phyloP scores from a whole-genome alignment of 176 grass and related monocot species.

The Oryza australiensis region DNA sequence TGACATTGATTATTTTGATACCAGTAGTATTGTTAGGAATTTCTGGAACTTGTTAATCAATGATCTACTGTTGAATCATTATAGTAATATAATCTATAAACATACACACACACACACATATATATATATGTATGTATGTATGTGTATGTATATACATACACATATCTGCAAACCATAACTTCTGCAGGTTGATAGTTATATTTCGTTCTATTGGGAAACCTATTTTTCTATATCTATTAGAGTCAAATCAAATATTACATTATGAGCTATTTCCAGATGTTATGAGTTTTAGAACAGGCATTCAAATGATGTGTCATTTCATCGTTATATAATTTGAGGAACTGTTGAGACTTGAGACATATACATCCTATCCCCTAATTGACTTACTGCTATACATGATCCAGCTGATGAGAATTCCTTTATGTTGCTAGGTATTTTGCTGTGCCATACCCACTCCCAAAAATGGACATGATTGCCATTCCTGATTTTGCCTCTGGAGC shows the following conservation, averaged over 20 bases:
- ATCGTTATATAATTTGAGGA: conserved; percentile 11
- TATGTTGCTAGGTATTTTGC: conserved; percentile 74
- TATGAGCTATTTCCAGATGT: neutral
- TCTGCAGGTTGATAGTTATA: neutral
- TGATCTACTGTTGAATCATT: conserved; percentile 12
- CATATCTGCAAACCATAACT: conserved; percentile 8
- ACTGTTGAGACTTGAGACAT: conserved; percentile 20
- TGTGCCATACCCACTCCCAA: conserved; percentile 82
- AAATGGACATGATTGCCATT: conserved; percentile 98
- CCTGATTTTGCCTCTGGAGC: conserved; percentile 81
- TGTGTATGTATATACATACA: neutral
- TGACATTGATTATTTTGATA: conserved; percentile 3
- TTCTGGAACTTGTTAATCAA: neutral
- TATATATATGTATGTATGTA: no score
- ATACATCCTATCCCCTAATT: neutral
- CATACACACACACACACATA: neutral
- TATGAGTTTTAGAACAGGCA: neutral
- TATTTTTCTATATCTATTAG: conserved; percentile 7
- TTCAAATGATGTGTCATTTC: neutral
- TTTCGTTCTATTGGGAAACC: neutral
- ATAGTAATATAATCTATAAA: neutral
- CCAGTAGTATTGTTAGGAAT: neutral
- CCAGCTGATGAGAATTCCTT: conserved; percentile 17
- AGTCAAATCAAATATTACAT: conserved; percentile 7
- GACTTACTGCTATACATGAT: neutral